Evolutionary conservation across 305 asterid genomes (phyloP), one percentile per base, ranked within the genome.

Genomic region (Striga hermonthica): DNA sequence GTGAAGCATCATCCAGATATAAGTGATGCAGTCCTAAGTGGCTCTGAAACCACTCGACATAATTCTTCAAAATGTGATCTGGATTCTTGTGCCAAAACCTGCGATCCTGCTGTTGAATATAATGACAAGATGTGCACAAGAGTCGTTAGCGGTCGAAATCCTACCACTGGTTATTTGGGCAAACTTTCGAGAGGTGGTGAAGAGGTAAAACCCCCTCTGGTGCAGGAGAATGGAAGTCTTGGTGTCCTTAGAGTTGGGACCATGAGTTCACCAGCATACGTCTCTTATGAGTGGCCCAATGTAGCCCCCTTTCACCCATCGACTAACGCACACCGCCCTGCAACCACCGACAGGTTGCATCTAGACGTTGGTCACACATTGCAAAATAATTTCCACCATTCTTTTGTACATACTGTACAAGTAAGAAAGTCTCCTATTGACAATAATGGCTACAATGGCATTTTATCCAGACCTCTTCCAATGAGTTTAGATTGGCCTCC

Each of bases 401-500:
- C 98, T 57, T 80, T 87, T 75, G 68, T 93, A 60, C 86, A 84
- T 65, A 75, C 89, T 38, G 82, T 87, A 69, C 95, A 77, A 62
- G 85, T 82, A 57, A 85, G 97, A 77, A 93, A 79, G 77, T 64
- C 96, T 75, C 74, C 90, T 45, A 73, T 81, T 55, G 97, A 90
- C 72, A 81, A 4, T 13, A 59, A 72, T 66, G 80, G 92, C n/a
- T 82, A 81, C 70, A 76, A 62, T 70, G 93, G 97, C 67, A 79
- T 87, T 64, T 66, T 86, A 45, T 63, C 97, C 62, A 80, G 86
- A 69, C 92, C 91, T 61, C 72, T 82, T 75, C 88, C 93, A 4
- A 77, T 86, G 96, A 93, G 92, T 75, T 74, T 85, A 77, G 98
- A 92, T 73, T 92, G 98, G 81, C 96, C 97, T 64, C 97, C 96